Evolutionary conservation across 345 rosid species (phyloP).

Genomic region (Hirschfeldia incana): DNA sequence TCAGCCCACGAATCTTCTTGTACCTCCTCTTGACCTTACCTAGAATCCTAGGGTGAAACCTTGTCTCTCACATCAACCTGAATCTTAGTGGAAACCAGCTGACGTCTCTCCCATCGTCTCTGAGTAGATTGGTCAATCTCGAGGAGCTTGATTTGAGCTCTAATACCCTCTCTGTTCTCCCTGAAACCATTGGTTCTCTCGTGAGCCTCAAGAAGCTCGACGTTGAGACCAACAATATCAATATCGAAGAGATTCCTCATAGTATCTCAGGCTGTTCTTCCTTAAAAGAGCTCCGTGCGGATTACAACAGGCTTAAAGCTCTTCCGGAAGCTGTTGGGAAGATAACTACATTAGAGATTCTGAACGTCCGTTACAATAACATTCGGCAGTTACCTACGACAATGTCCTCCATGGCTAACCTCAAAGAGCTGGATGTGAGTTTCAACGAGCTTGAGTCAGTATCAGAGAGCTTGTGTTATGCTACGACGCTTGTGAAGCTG

Average conservation of each 20-base stretch:
- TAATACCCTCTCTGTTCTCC: slow-evolving; percentile 60
- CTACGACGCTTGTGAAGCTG: slow-evolving; percentile 78
- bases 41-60: no score
- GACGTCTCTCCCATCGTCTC: slow-evolving; percentile 61
- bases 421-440: slow-evolving; percentile 89
- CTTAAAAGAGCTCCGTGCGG: slow-evolving; percentile 71
- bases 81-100: slow-evolving; percentile 81
- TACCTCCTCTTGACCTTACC: no score
- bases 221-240: slow-evolving; percentile 77
- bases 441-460: slow-evolving; percentile 96
- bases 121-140: slow-evolving; percentile 66
- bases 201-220: slow-evolving; percentile 60
- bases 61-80: no score
- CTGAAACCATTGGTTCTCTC: slow-evolving; percentile 76
- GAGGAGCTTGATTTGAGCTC: slow-evolving; percentile 90
- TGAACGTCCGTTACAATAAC: slow-evolving; percentile 87
- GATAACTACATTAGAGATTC: slow-evolving; percentile 68
- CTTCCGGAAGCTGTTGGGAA: slow-evolving; percentile 98
- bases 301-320: slow-evolving; percentile 91
- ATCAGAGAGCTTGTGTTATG: slow-evolving; percentile 95
- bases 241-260: slow-evolving; percentile 86
- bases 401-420: slow-evolving; percentile 71
- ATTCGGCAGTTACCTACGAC: slow-evolving; percentile 90
- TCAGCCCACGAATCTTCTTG: no score
- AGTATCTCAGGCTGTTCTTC: slow-evolving; percentile 70